Evolutionary conservation across 2,329 filamentous ascomycete species (phyloP), one percentile per base, ranked within the genome.

Genomic region (Pyrenochaeta sp.): DNA sequence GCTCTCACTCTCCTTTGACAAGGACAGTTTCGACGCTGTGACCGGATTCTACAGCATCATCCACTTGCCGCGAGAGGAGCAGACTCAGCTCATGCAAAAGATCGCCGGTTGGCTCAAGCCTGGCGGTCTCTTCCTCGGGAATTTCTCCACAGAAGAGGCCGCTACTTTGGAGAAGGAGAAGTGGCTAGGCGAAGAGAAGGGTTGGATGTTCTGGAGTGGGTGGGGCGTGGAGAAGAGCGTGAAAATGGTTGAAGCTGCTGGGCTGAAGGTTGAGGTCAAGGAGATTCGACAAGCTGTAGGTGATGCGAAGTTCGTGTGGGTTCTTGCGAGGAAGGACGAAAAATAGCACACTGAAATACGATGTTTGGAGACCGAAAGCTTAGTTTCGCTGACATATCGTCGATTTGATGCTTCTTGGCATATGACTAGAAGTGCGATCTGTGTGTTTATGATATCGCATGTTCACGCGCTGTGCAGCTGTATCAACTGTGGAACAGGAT

Each of bases 41-140:
- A 64, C 83, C 0, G 85, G 74, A 0, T 81, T 87, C 64, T 87
- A 85, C 71, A 84, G 81, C 34, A 69, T 88, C 50, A 82, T 86
- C 50, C 85, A 87, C 62, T 77, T 88, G 5, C 83, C 84, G 1
- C 78, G 79, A 5, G 72, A 73, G 1, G 84, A 87, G 66, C 85
- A 87, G 71, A 71, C 61, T 0, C 69, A 71, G 24, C 76, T 87
- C 54, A 62, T 87, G 24, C 37, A 51, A n/a, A 77, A 79, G 37
- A 79, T 86, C 22, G 63, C 58, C 0, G 43, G 39, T 6, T 88
- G 85, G 85, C 67, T 88, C 37, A 82, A 79, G 61, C 81, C 82
- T 0, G 84, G 83, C 0, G 85, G 85, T 1, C 75, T 74, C 37
- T 61, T 87, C 24, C 39, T 73, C 10, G 67, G 61, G 2, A 73